Base-by-base conservation (phyloP, 2,329 filamentous ascomycete species). In the Penicillium sp. region DNA sequence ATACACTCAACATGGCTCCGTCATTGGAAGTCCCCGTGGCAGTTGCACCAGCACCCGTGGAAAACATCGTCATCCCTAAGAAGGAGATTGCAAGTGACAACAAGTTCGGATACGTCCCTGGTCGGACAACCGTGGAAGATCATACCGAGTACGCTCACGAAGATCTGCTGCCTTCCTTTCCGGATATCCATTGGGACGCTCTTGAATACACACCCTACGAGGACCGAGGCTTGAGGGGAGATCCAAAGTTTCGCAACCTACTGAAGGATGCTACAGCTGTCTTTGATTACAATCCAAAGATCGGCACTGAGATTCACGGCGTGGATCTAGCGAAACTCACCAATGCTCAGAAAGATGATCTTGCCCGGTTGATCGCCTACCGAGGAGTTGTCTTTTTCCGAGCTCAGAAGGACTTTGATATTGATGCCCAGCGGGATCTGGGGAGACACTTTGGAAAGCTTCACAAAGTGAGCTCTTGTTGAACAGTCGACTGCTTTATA, bases 361-460 rank as follows among this genome's bases (percentile, higher is more conserved):
- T 86, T 4, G 84, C 84, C 2, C 76, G 83, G 6, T 70, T 86
- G 50, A 82, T 87, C 54, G 81, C 84, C 3, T 80, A 79, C 28
- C 78, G 85, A 47, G 85, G 85, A 3, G 85, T 87, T 0, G 84
- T 87, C 1, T 85, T 87, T 73, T 86, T 87, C 77, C 79, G 85
- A 15, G 75, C 81, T 53, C 85, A 87, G 70, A 78, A 82, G 59
- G 82, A 84, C 65, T 80, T 86, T 28, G 79, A 80, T 63, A 81
- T 86, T 51, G 79, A 85, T n/a, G 77, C 79, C 22, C 84, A 86
- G 68, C 75, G 83, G 10, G 77, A 81, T 58, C 75, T 87, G 3
- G 83, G 84, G 8, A 70, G 76, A 42, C 82, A 86, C 70, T 85
- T 84, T 66, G 85, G 85, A 6, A 79, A 73, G 13, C 72, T 86